A percentile compares a stretch with the other conserved stretches of the same genome.
Evolutionary conservation across 129 eudicot genomes (phyloP).

Genomic region (Chrysanthemum makinoi): DNA sequence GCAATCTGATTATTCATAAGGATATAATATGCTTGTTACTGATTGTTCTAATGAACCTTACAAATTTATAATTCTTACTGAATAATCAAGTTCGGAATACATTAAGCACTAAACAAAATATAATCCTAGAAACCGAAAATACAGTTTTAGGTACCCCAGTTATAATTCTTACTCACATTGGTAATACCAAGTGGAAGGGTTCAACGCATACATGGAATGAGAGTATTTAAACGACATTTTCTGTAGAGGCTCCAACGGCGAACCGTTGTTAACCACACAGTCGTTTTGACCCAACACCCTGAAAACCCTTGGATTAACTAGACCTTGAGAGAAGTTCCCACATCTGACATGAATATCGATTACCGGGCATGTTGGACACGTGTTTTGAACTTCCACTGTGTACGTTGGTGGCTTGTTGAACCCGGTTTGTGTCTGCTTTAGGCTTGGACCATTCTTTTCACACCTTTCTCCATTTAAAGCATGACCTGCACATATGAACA

Average conservation of each 20-base stretch:
- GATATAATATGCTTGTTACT: constrained; percentile 29
- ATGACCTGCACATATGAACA: constrained; percentile 16
- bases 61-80: constrained; percentile 1
- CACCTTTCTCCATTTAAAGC: constrained; percentile 25
- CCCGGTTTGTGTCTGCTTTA: constrained; percentile 28
- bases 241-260: constrained; percentile 25
- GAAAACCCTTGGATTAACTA: constrained; percentile 24
- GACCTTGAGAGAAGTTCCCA: constrained; percentile 26
- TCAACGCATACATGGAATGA: constrained; percentile 30
- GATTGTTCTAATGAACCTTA: constrained; percentile 31
- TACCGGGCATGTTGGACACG: constrained; percentile 30
- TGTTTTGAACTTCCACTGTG: constrained; percentile 18
- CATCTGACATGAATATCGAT: constrained; percentile 26
- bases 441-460: constrained; percentile 23
- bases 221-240: constrained; percentile 17
- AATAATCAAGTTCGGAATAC: constrained; percentile 3
- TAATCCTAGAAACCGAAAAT: neutral
- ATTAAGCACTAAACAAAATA: constrained; percentile 9
- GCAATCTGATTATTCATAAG: constrained; percentile 19
- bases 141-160: neutral
- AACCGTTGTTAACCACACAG: constrained; percentile 23
- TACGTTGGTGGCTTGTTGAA: constrained; percentile 28
- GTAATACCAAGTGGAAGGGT: constrained; percentile 31
- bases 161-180: constrained; percentile 20
- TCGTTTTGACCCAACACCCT: constrained; percentile 27